Percentiles rank a stretch among this genome's conserved stretches.
Conservation (phyloP, 2,329 filamentous ascomycete genomes). For the Ambrosiella cleistominuta region DNA sequence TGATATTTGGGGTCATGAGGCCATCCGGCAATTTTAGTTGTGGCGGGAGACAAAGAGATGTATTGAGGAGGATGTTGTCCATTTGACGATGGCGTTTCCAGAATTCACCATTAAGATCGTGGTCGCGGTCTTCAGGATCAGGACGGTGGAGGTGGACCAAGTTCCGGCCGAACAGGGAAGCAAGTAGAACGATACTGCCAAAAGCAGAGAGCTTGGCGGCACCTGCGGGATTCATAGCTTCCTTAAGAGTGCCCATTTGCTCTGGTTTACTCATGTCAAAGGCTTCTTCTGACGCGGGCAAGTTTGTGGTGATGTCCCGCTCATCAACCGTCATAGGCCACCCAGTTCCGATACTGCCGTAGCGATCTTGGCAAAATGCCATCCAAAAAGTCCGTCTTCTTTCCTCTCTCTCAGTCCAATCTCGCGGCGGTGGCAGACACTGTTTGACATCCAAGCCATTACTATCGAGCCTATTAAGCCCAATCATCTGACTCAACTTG, state of each 20-base stretch:
- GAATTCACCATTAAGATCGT: slow-evolving; percentile 81
- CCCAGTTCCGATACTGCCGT: slow-evolving; percentile 87
- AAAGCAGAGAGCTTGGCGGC: slow-evolving; percentile 58
- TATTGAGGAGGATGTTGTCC: slow-evolving; percentile 81
- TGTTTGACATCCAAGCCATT: slow-evolving; percentile 78
- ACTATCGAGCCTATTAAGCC: slow-evolving; percentile 73
- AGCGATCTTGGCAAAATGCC: slow-evolving; percentile 77
- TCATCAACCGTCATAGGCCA: slow-evolving; percentile 96
- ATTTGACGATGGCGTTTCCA: slow-evolving; percentile 85
- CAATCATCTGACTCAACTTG: slow-evolving; percentile 81
- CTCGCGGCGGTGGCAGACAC: slow-evolving; percentile 65
- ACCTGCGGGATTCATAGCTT: slow-evolving; percentile 54
- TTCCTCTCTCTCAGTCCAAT: slow-evolving; percentile 91
- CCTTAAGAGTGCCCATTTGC: slow-evolving; percentile 49
- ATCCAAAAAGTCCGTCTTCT: slow-evolving; percentile 88
- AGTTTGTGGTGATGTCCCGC: slow-evolving; percentile 69
- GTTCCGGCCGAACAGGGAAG: slow-evolving; percentile 81
- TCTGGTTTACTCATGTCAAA: slow-evolving; percentile 67
- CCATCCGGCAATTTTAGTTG: slow-evolving; percentile 64
- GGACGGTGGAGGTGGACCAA: slow-evolving; percentile 81
- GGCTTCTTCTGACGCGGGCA: slow-evolving; percentile 70
- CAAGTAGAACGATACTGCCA: slow-evolving; percentile 65
- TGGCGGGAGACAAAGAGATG: slow-evolving; percentile 63
- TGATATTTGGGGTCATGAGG: slow-evolving; percentile 61
- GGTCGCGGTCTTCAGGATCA: slow-evolving; percentile 60